These are phyloP conservation scores for Pyrenochaeta sp. DNA, from an alignment of 2,329 filamentous ascomycete species.

Conservation along the genomic window DNA sequence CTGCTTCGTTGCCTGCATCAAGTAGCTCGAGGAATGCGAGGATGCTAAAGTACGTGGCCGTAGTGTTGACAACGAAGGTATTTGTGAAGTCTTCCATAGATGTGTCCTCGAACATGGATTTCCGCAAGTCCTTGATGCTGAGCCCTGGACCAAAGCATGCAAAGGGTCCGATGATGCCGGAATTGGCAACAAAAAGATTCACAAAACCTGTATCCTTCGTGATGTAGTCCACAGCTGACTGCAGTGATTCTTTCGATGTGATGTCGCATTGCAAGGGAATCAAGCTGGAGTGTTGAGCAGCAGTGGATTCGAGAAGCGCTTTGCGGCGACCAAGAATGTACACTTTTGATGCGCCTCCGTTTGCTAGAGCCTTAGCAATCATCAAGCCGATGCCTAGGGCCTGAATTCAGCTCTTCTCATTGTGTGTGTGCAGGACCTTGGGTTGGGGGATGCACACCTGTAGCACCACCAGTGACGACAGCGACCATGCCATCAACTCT, in stretches of 20 bases:
- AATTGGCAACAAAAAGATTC: slow-evolving; percentile 34
- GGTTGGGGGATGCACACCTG: slow-evolving; percentile 10
- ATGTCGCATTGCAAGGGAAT: slow-evolving; percentile 25
- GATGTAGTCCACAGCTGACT: slow-evolving; percentile 17
- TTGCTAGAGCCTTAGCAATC: slow-evolving; percentile 27
- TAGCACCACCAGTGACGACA: slow-evolving; percentile 25
- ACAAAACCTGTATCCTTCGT: slow-evolving; percentile 22
- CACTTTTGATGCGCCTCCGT: slow-evolving; percentile 29
- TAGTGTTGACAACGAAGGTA: slow-evolving; percentile 38
- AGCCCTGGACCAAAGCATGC: slow-evolving; percentile 6
- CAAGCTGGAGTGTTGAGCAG: slow-evolving; percentile 10
- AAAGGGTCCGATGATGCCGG: slow-evolving; percentile 23
- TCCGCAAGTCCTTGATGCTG: slow-evolving; percentile 5
- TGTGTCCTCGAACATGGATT: slow-evolving; percentile 12
- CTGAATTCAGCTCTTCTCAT: not conserved
- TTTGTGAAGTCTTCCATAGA: slow-evolving; percentile 34
- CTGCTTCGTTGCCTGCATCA: slow-evolving; percentile 46
- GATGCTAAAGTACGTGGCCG: slow-evolving; percentile 50
- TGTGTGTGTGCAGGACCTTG: not conserved
- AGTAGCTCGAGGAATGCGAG: slow-evolving; percentile 51
- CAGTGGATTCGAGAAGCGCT: slow-evolving; percentile 21
- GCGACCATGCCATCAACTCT: slow-evolving; percentile 23
- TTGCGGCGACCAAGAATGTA: slow-evolving; percentile 33
- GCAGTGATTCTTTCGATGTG: slow-evolving; percentile 24
- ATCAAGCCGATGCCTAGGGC: slow-evolving; percentile 29